Percentiles rank a stretch among this genome's conserved stretches.
Conservation (phyloP, 306 rosid genomes). For the Erythrophleum fordii region DNA sequence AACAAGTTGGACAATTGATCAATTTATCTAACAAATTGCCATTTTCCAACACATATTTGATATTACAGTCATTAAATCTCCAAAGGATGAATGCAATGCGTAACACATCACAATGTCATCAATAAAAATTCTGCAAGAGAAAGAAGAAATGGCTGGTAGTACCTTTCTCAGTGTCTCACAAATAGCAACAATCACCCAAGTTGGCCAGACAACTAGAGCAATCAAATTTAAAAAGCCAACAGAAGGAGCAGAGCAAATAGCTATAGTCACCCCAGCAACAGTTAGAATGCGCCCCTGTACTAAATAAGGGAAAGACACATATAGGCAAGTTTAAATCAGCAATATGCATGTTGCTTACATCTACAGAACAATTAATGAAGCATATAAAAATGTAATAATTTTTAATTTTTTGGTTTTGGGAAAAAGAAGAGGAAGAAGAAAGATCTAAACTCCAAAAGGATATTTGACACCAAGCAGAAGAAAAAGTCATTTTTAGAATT, state of each 20-base stretch:
- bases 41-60: not conserved
- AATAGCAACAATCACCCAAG: slow-evolving; percentile 79
- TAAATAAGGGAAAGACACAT: slow-evolving; percentile 35
- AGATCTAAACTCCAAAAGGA: slow-evolving; percentile 10
- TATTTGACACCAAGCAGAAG: not conserved
- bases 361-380: not conserved
- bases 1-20: not conserved
- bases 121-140: slow-evolving; percentile 27
- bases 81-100: slow-evolving; percentile 32
- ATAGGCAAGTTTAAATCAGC: not conserved
- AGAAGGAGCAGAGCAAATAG: slow-evolving; percentile 84
- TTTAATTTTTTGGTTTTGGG: not conserved
- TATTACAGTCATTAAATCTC: slow-evolving; percentile 15
- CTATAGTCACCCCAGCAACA: slow-evolving; percentile 82
- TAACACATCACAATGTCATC: slow-evolving; percentile 7
- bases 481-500: slow-evolving; percentile 4
- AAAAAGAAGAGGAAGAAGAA: too few relatives aligned
- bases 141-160: slow-evolving; percentile 12
- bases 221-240: slow-evolving; percentile 79
- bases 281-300: slow-evolving; percentile 94
- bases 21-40: slow-evolving; percentile 14
- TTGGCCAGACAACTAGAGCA: slow-evolving; percentile 85
- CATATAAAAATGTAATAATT: not conserved
- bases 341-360: slow-evolving; percentile 25
- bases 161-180: slow-evolving; percentile 94